Evolutionary conservation across 2,329 filamentous ascomycete species (phyloP), one percentile per base, ranked within the genome.

Genomic region (Neodidymelliopsis sp.): DNA sequence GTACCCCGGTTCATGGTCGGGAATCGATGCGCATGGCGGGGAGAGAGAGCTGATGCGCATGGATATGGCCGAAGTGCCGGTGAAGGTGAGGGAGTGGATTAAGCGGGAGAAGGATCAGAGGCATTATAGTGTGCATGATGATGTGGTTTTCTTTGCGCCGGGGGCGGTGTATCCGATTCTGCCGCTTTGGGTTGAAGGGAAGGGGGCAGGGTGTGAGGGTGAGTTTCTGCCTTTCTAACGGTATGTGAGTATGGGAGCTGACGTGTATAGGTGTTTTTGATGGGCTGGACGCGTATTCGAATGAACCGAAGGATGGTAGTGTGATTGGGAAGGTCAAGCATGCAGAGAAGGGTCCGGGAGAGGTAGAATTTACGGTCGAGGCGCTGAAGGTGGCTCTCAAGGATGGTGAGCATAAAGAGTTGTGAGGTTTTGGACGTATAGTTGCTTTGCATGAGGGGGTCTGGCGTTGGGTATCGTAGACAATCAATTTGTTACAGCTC

Each of bases 1-100:
- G 6, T 72, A 83, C 62, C 80, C 81, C 0, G 81, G 81, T 18
- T 75, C 74, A 29, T 83, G 81, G 81, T 72, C 73, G 19, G 81
- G 81, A 25, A 66, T 78, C 18, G 81, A 83, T 57, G 74, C 72
- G n/a, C 80, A 83, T 63, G 76, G 77, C 37, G 73, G 76, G 51
- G 77, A 80, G 43, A 75, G 80, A 13, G 74, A 73, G 45, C 59
- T 82, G 53, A 60, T 82, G 31, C 59, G 71, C 56, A 81, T 82
- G 79, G 67, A 73, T 23, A 77, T 79, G 54, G 57, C 63, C 4
- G 69, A 75, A 5, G 46, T 82, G 22, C 80, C 79, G 9, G 53
- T 74, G 16, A 72, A 75, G 27, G 57, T 65, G 33, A 43, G 60
- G 9, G 70, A 75, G 61, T 83, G 80, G 80, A 75, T 82, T 34